phyloP scores from a whole-genome alignment of 208 protist species.

The Crithidia bombi region DNA sequence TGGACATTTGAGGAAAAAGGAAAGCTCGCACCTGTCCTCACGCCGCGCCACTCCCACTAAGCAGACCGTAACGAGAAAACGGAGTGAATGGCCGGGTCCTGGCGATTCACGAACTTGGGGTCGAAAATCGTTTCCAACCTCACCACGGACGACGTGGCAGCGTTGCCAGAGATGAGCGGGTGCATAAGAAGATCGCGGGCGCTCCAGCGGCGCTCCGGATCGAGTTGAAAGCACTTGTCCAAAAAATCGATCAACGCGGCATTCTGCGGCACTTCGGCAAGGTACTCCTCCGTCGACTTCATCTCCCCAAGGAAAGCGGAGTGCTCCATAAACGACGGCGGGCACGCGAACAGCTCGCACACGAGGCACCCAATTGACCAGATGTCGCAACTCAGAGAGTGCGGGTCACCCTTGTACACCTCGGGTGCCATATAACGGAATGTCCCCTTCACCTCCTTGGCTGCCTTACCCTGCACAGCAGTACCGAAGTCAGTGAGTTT shows the following conservation, averaged over 20 bases:
- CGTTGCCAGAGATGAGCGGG: conserved; percentile 55
- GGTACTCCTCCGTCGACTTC: conserved; percentile 47
- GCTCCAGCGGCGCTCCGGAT: conserved; percentile 64
- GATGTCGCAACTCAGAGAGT: conserved; percentile 90
- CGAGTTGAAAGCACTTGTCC: conserved; percentile 76
- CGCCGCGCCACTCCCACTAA: conserved; percentile 8
- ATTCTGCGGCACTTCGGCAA: conserved; percentile 65
- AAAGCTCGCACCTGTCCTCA: not conserved
- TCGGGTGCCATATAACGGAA: conserved; percentile 94
- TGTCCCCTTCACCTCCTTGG: conserved; percentile 87
- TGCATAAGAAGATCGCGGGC: conserved; percentile 75
- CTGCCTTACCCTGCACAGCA: conserved; percentile 67
- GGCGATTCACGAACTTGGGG: conserved; percentile 22
- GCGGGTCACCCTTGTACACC: conserved; percentile 81
- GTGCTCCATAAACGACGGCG: conserved; percentile 82
- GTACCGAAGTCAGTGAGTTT: conserved; percentile 99
- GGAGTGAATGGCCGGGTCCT: conserved; percentile 30
- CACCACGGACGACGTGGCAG: conserved; percentile 47
- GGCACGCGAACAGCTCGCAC: conserved; percentile 86
- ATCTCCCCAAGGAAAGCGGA: conserved; percentile 65
- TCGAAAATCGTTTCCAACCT: conserved; percentile 73
- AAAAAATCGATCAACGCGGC: conserved; percentile 74
- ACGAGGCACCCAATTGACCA: conserved; percentile 93
- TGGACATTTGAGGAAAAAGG: too few relatives aligned
- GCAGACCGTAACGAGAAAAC: conserved; percentile 48